These are phyloP conservation scores for Barnettozyma sucrosica DNA, from an alignment of 805 yeast genomes.

Conservation along the genomic window DNA sequence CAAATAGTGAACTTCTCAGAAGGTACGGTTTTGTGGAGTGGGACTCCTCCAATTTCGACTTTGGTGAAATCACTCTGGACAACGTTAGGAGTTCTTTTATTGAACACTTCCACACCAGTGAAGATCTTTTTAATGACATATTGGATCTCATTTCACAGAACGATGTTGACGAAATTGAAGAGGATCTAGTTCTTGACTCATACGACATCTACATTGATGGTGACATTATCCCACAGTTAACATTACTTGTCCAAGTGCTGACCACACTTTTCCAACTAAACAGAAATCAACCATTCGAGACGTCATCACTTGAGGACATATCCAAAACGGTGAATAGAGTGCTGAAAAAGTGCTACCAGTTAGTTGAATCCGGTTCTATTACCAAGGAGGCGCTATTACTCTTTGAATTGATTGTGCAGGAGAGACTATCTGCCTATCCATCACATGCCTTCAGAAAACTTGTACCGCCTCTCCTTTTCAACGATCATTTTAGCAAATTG, in stretches of 20 bases:
- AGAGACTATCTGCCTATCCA: constrained; percentile 45
- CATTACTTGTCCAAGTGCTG: constrained; percentile 47
- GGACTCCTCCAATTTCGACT: constrained; percentile 67
- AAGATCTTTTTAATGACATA: constrained; percentile 30
- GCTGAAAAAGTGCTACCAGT: constrained; percentile 54
- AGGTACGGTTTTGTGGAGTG: constrained; percentile 87
- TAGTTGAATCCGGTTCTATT: constrained; percentile 42
- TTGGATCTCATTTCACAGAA: constrained; percentile 25
- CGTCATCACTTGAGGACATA: constrained; percentile 14
- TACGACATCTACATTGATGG: constrained; percentile 59
- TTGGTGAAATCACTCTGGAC: constrained; percentile 62
- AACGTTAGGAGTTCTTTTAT: constrained; percentile 35
- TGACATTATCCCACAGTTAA: constrained; percentile 54
- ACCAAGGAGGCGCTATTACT: constrained; percentile 32
- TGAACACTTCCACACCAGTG: constrained; percentile 16
- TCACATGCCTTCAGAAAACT: constrained; percentile 26
- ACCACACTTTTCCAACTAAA: constrained; percentile 28
- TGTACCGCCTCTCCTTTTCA: constrained; percentile 13
- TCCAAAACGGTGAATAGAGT: constrained; percentile 40
- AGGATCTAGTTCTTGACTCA: constrained; percentile 42
- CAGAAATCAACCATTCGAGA: constrained; percentile 20
- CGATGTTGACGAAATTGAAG: constrained; percentile 34
- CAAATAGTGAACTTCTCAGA: constrained; percentile 85
- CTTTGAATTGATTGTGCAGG: constrained; percentile 24
- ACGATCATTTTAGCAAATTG: constrained; percentile 17